phyloP scores from a whole-genome alignment of 305 asterid species.

The Solanum chacoense region DNA sequence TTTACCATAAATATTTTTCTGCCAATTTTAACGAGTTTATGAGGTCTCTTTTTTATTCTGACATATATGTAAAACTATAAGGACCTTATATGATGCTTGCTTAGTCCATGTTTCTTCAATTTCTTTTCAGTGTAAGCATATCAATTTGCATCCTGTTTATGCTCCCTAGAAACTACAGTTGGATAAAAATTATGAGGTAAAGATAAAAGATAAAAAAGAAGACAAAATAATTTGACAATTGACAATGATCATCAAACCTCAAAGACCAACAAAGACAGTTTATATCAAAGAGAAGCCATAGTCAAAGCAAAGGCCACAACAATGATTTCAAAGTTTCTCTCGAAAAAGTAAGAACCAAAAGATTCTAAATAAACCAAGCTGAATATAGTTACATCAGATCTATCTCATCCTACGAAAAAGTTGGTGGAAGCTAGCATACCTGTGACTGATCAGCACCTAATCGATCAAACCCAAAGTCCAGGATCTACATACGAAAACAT shows the following conservation, averaged over 20 bases:
- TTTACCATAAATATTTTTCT: not conserved
- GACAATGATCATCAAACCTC: not conserved
- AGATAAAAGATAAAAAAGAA: not conserved
- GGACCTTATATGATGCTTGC: not conserved
- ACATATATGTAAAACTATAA: not conserved
- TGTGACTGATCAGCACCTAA: conserved; percentile 91
- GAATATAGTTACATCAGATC: not conserved
- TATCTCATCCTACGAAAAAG: not conserved
- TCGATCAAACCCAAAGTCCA: conserved; percentile 94
- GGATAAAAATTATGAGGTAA: not conserved
- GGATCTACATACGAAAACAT: conserved; percentile 49
- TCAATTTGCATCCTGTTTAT: not conserved
- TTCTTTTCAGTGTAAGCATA: not conserved
- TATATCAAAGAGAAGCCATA: not conserved
- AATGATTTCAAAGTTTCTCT: not conserved
- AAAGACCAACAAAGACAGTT: not conserved
- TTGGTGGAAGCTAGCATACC: conserved; percentile 30
- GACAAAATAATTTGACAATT: not conserved
- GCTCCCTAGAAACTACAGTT: not conserved
- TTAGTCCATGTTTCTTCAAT: not conserved
- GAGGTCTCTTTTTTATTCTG: not conserved
- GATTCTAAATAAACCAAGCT: not conserved
- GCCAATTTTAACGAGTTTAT: not conserved
- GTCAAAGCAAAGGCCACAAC: not conserved
- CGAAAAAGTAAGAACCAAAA: conserved; percentile 1